These are phyloP conservation scores for Trichoderma gracile DNA, from an alignment of 2,329 filamentous ascomycete genomes.

Conservation along the genomic window DNA sequence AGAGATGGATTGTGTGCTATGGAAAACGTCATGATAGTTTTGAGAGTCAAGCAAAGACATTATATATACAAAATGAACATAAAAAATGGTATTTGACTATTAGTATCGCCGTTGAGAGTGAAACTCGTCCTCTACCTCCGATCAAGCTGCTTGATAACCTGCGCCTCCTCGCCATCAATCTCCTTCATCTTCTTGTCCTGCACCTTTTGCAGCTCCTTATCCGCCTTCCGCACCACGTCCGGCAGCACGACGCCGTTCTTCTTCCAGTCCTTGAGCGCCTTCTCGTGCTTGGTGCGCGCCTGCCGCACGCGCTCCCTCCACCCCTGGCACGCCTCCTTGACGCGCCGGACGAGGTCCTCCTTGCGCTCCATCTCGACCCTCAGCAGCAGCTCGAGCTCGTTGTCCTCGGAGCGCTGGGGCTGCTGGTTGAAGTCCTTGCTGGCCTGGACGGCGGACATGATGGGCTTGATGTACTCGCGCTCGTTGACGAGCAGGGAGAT, in stretches of 20 bases:
- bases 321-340: constrained; percentile 49
- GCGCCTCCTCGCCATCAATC: constrained; percentile 53
- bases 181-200: constrained; percentile 56
- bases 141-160: constrained; percentile 46
- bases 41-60: constrained; percentile 9
- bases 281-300: constrained; percentile 50
- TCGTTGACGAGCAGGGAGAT: constrained; percentile 48
- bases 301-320: constrained; percentile 54
- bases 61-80: not conserved
- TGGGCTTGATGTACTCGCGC: constrained; percentile 51
- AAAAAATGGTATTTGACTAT: too few species aligned
- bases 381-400: constrained; percentile 59
- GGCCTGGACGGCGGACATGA: constrained; percentile 57
- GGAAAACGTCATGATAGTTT: constrained; percentile 30
- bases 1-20: not conserved
- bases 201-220: constrained; percentile 50
- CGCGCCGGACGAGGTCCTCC: constrained; percentile 48
- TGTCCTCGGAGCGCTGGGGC: constrained; percentile 58
- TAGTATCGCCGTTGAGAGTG: too few species aligned
- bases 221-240: constrained; percentile 52
- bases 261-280: constrained; percentile 52
- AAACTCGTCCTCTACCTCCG: constrained; percentile 26
- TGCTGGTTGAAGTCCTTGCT: constrained; percentile 61
- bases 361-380: constrained; percentile 54
- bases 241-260: constrained; percentile 46